A percentile compares a stretch with the other conserved stretches of the same genome.
phyloP scores from a whole-genome alignment of 2,329 filamentous ascomycete species.

The Diaporthe sp. region DNA sequence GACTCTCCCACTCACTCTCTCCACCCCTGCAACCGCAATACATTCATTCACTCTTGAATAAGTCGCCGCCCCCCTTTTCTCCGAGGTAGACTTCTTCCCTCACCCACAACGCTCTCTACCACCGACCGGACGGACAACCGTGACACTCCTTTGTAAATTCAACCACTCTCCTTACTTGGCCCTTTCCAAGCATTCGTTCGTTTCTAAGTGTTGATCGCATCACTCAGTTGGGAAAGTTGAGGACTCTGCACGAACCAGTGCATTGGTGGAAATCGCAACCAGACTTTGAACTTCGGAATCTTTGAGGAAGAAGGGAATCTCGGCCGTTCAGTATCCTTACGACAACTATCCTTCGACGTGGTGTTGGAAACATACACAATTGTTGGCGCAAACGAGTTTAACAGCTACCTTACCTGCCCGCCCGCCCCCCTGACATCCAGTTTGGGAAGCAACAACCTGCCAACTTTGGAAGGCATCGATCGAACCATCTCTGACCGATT shows the following conservation, averaged over 20 bases:
- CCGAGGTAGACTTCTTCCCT: constrained; percentile 35
- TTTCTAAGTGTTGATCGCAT: constrained; percentile 42
- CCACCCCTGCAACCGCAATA: constrained; percentile 7
- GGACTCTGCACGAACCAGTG: neutral
- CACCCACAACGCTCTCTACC: constrained; percentile 36
- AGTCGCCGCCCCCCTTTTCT: constrained; percentile 33
- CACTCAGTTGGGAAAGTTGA: constrained; percentile 35
- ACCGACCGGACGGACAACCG: constrained; percentile 33
- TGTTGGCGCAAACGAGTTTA: constrained; percentile 29
- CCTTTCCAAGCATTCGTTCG: constrained; percentile 26
- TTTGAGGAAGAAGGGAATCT: constrained; percentile 8
- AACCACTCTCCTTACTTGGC: constrained; percentile 35
- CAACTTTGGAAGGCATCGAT: neutral
- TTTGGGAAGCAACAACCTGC: constrained; percentile 31
- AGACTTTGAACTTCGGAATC: constrained; percentile 1
- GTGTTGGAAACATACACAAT: constrained; percentile 19
- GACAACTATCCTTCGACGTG: constrained; percentile 3
- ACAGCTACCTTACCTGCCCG: neutral
- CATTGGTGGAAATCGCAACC: constrained; percentile 31
- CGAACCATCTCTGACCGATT: constrained; percentile 15
- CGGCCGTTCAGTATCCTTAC: constrained; percentile 10
- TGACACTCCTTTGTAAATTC: constrained; percentile 33
- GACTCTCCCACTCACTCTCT: neutral
- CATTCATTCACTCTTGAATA: constrained; percentile 24
- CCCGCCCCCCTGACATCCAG: constrained; percentile 7